phyloP scores from a whole-genome alignment of 768 basidiomycete genomes.

The Clitopilus passeckerianus region DNA sequence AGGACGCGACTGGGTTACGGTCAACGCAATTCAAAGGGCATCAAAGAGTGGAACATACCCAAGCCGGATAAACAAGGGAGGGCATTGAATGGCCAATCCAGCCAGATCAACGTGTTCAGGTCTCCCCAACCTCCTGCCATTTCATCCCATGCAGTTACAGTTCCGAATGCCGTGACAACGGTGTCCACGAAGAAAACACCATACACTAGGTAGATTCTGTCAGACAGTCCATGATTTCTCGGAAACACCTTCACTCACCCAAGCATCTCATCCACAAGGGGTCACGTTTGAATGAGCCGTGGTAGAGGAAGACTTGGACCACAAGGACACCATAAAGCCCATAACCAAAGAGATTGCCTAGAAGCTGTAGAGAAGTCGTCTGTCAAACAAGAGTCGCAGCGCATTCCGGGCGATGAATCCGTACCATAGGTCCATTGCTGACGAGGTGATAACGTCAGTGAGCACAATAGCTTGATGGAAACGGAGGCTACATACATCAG shows the following conservation, averaged over 20 bases:
- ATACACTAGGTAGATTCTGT: conserved; percentile 5
- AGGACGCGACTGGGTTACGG: conserved; percentile 2
- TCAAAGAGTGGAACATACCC: conserved; percentile 6
- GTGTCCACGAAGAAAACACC: conserved; percentile 10
- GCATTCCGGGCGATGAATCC: not conserved
- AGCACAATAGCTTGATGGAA: not conserved
- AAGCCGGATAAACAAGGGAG: conserved; percentile 13
- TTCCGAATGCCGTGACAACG: conserved; percentile 14
- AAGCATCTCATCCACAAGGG: conserved; percentile 4
- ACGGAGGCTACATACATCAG: conserved; percentile 1
- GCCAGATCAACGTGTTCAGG: conserved; percentile 4
- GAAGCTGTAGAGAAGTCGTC: conserved; percentile 1
- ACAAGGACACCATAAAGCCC: conserved; percentile 7
- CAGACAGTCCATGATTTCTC: not conserved
- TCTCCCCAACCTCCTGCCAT: conserved; percentile 15
- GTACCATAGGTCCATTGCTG: conserved; percentile 6
- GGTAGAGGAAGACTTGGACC: conserved; percentile 9
- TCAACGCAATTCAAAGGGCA: not conserved
- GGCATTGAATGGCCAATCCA: conserved; percentile 8
- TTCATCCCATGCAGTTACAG: conserved; percentile 14
- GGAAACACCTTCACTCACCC: not conserved
- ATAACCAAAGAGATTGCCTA: conserved; percentile 9
- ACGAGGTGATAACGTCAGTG: not conserved
- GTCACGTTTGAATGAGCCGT: conserved; percentile 1
- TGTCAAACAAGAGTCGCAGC: not conserved